Evolutionary conservation across 1,284 basidiomycete genomes (phyloP).

Genomic region (Ustilago nuda): DNA sequence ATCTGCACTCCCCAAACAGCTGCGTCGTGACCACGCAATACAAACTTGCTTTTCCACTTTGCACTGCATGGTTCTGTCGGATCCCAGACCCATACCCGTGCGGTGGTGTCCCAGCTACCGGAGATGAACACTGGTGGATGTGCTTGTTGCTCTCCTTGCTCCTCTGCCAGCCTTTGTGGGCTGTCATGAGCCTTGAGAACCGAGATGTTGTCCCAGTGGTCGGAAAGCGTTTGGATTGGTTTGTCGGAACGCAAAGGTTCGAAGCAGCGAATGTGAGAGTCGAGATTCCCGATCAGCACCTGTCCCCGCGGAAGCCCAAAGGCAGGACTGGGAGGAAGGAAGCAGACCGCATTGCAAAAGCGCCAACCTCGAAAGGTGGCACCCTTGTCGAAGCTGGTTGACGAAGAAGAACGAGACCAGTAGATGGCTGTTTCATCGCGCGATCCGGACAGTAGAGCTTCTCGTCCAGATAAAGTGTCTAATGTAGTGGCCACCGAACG

Average conservation of each 20-base stretch:
- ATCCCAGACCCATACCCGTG: constrained; percentile 36
- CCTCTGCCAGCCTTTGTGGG: neutral
- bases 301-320: constrained; percentile 25
- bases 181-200: constrained; percentile 19
- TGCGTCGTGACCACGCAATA: constrained; percentile 47
- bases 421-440: constrained; percentile 32
- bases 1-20: constrained; percentile 56
- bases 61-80: neutral
- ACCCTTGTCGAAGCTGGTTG: constrained; percentile 16
- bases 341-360: constrained; percentile 41
- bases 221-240: constrained; percentile 39
- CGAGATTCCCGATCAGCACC: constrained; percentile 42
- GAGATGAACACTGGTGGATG: constrained; percentile 34
- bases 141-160: neutral
- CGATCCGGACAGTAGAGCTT: constrained; percentile 44
- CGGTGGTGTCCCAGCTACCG: constrained; percentile 54
- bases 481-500: constrained; percentile 23
- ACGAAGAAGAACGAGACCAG: constrained; percentile 27
- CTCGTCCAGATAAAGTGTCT: constrained; percentile 29
- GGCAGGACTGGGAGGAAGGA: constrained; percentile 10
- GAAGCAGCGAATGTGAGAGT: constrained; percentile 52
- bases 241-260: constrained; percentile 37
- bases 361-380: constrained; percentile 23
- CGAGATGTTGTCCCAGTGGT: constrained; percentile 54
- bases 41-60: constrained; percentile 29